Conservation (phyloP, 1,284 basidiomycete genomes). For the Caloboletus inedulis region DNA sequence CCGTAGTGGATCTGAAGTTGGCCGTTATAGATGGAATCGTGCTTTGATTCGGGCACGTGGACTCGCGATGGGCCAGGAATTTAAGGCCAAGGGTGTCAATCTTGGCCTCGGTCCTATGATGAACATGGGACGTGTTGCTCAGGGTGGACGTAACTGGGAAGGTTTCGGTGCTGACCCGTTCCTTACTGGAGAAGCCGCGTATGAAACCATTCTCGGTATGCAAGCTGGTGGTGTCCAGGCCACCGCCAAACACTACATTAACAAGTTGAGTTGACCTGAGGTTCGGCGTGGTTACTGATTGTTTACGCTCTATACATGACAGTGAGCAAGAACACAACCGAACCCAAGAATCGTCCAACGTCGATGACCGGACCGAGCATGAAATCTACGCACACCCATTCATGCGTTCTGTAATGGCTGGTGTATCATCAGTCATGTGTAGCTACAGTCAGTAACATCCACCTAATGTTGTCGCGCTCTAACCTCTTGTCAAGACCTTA, state of each 20-base stretch:
- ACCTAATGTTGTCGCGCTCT: neutral
- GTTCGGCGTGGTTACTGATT: neutral
- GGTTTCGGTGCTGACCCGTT: constrained; percentile 67
- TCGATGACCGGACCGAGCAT: constrained; percentile 65
- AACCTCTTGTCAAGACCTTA: constrained; percentile 21
- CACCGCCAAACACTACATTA: constrained; percentile 64
- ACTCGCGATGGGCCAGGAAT: constrained; percentile 69
- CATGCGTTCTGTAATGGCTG: constrained; percentile 46
- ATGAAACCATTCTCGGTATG: constrained; percentile 57
- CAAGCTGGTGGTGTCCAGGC: constrained; percentile 65
- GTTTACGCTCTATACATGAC: constrained; percentile 29
- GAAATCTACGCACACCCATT: constrained; percentile 63
- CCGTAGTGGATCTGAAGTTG: neutral
- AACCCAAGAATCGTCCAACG: constrained; percentile 42
- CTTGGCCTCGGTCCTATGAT: constrained; percentile 57
- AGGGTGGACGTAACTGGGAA: constrained; percentile 72
- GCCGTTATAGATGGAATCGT: constrained; percentile 30
- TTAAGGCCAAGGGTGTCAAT: constrained; percentile 71
- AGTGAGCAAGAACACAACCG: constrained; percentile 43
- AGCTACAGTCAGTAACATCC: constrained; percentile 52
- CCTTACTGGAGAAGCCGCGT: constrained; percentile 61
- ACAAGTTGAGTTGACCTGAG: constrained; percentile 42
- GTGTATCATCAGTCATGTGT: constrained; percentile 71
- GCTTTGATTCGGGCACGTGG: constrained; percentile 59
- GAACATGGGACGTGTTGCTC: constrained; percentile 45